Conservation (phyloP, 179 eudicot species). For the Silene vulgaris region DNA sequence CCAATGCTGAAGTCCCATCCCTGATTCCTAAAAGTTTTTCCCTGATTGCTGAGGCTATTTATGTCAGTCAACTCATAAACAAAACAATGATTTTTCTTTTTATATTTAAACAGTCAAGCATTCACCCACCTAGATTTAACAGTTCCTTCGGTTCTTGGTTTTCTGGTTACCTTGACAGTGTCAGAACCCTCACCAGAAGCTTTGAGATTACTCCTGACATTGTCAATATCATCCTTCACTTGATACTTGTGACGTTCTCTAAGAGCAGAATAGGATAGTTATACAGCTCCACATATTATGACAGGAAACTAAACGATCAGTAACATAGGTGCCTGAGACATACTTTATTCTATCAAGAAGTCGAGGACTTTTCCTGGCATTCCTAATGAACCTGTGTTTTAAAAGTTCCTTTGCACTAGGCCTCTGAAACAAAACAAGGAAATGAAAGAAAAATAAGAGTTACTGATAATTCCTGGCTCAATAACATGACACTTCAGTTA, state of each 20-base stretch:
- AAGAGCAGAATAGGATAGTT: conserved; percentile 7
- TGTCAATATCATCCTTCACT: conserved; percentile 48
- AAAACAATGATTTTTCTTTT: background rate
- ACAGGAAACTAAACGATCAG: background rate
- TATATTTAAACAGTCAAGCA: conserved; percentile 2
- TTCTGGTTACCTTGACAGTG: conserved; percentile 68
- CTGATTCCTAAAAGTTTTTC: conserved; percentile 46
- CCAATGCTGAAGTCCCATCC: conserved; percentile 94
- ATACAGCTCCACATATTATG: background rate
- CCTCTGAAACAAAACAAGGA: conserved; percentile 50
- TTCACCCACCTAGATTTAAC: conserved; percentile 53
- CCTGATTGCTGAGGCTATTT: conserved; percentile 49
- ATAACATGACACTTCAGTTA: background rate
- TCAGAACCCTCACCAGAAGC: conserved; percentile 65
- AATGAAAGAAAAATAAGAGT: conserved; percentile 9
- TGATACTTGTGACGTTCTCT: conserved; percentile 80
- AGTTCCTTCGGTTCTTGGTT: conserved; percentile 55
- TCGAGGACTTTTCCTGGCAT: conserved; percentile 75
- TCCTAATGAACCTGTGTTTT: conserved; percentile 79
- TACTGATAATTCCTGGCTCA: background rate
- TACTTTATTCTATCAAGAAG: conserved; percentile 93
- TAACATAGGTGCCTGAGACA: conserved; percentile 12
- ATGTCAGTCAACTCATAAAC: conserved; percentile 31
- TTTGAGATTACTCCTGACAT: conserved; percentile 46
- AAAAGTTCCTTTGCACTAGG: conserved; percentile 89